Evolutionary conservation across 768 basidiomycete genomes (phyloP), one percentile per base, ranked within the genome.

Genomic region (Termitomyces sp.): DNA sequence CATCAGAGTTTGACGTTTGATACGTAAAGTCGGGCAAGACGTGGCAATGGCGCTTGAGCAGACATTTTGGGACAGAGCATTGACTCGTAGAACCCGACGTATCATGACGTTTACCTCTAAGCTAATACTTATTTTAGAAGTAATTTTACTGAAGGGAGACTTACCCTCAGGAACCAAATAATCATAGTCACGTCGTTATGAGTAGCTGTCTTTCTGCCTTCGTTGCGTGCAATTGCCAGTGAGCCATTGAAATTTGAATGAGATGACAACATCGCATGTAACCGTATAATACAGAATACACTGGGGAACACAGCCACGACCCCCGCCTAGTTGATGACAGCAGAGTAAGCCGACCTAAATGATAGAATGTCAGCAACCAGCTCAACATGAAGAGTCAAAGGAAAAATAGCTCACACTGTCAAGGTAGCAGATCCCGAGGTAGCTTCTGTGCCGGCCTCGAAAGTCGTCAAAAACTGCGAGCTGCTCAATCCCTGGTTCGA

Each of bases 401-500:
- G 11, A 32, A n/a, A 42, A 11, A 12, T 28, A 7, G 18, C 83
- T 67, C 65, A 87, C 87, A 82, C 83, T 0, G 75, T 79, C 8
- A 88, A 71, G 0, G 76, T 80, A 11, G 82, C 85, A 33, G 76
- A 75, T n/a, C 87, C 87, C 12, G 77, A 77, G 0, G 84, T 87
- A 16, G 83, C 82, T 70, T 90, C 88, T 0, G 84, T 84, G 7
- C 88, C 88, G 7, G 78, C 86, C 66, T 89, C 86, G 1, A 80
- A 80, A 13, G 81, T 85, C 40, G 70, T 79, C 56, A 89, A 75
- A 73, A 79, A 89, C 65, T 89, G 81, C 3, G 83, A 81, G 15
- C 78, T 67, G 61, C 73, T 70, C 36, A 90, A 63, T 5, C 78
- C 75, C 38, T 80, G 73, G 50, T 76, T 72, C 9, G 78, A 56